Percentiles rank a stretch among this genome's conserved stretches.
These are phyloP conservation scores for Taphrina wiesneri DNA, from an alignment of 1,139 yeast genomes.

Conservation along the genomic window DNA sequence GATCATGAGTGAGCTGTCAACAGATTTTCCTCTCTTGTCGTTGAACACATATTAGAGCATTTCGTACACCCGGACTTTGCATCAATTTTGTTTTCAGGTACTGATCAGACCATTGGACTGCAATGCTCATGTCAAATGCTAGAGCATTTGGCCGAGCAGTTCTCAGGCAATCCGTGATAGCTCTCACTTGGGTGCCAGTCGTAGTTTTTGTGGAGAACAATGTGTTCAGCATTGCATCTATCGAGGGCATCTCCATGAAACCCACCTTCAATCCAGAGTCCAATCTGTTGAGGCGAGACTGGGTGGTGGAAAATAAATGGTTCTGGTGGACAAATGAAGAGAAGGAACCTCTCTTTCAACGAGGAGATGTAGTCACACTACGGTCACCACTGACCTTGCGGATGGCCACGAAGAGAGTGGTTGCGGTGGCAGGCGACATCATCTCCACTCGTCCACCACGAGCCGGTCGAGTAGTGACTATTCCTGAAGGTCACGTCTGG, in stretches of 20 bases:
- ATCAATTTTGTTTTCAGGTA: too few species aligned
- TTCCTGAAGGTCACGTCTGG: slow-evolving; percentile 37
- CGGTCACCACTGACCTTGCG: slow-evolving; percentile 13
- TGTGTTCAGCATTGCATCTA: slow-evolving; percentile 68
- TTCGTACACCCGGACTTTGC: too few species aligned
- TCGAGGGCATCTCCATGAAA: slow-evolving; percentile 82
- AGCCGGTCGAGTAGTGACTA: slow-evolving; percentile 18
- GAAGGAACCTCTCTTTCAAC: slow-evolving; percentile 8
- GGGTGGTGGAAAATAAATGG: slow-evolving; percentile 55
- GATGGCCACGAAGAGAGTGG: slow-evolving; percentile 71
- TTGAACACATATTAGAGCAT: too few species aligned
- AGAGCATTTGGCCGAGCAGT: slow-evolving; percentile 16
- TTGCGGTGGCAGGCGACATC: slow-evolving; percentile 71
- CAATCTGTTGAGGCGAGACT: slow-evolving; percentile 54
- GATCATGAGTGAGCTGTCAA: too few species aligned
- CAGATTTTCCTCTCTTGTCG: too few species aligned
- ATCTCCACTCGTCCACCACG: slow-evolving; percentile 53
- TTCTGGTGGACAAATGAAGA: slow-evolving; percentile 24
- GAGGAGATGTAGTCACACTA: slow-evolving; percentile 74
- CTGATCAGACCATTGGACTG: not conserved
- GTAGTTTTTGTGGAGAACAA: slow-evolving; percentile 67
- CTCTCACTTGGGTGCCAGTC: slow-evolving; percentile 71
- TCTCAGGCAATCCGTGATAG: slow-evolving; percentile 22
- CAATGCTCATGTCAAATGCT: not conserved
- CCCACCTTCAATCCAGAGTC: slow-evolving; percentile 81